Evolutionary conservation across 2,329 filamentous ascomycete genomes (phyloP), one percentile per base, ranked within the genome.

Genomic region (Grosmannia penicillata): DNA sequence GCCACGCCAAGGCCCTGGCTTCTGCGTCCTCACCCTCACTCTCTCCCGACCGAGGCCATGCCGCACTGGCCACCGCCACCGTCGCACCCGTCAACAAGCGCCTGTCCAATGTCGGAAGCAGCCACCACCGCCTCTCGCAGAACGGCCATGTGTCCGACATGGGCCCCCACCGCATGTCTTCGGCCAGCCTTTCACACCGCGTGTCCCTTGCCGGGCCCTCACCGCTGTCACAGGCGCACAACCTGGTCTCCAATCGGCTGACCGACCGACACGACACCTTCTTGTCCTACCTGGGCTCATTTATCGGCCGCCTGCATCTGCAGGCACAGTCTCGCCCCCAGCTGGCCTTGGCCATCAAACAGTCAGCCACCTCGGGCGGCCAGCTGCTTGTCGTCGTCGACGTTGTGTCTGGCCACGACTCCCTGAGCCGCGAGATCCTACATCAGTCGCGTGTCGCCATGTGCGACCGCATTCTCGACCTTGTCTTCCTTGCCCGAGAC

Each of bases 241-340:
- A 82, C 50, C 67, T 95, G 43, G 83, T 91, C 25, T 94, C 87
- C 3, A 82, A 87, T 55, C 78, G 78, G 48, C 70, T 96, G 35
- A 81, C 76, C 50, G 66, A 72, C 36, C 82, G 78, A 36, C 86
- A 95, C 60, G 87, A 96, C 59, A 75, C 74, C 8, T 94, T 96
- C 52, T 64, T 98, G 38, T 91, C 87, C 7, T 82, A 87, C 52
- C 73, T 98, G 37, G 89, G 84, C 36, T 93, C 85, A 5, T 94
- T 96, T 55, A 89, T 96, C 54, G 91, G 91, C 14, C 69, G 75
- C 27, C 70, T 95, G 40, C 85, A 95, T 56, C 67, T 95, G 43
- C 86, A 95, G 55, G 91, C 87, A n/a, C 80, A 91, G 45, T 91
- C 86, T 8, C 80, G 85, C 8, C 75, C 81, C 1, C 86, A 94